Evolutionary conservation across 805 yeast genomes (phyloP), one percentile per base, ranked within the genome.

Genomic region (Kodamaea nitidulidarum): DNA sequence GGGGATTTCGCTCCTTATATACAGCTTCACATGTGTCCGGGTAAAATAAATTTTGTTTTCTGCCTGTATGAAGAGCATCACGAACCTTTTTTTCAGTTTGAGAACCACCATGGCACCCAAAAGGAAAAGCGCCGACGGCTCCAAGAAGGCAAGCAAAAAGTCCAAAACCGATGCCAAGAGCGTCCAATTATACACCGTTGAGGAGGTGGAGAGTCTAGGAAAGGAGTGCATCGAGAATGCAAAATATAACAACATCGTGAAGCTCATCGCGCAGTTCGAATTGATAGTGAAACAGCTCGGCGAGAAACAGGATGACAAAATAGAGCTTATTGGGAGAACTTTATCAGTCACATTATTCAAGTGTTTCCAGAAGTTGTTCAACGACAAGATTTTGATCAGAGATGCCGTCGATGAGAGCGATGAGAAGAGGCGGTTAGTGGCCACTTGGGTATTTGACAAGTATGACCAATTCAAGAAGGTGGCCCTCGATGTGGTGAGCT

Each of bases 401-500:
- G 39, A 36, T 14, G 12, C 35, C 7, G 56, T 60, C 10, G 61
- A 56, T 31, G 52, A 52, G 3, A 45, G 57, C 5, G 70, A 70
- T 31, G 79, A 72, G 25, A 72, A 75, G 40, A 70, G 71, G 44
- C 59, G 63, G 12, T 49, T 70, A 7, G 72, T 81, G n/a, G 72
- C 72, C 24, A 67, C 71, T 47, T 85, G 95, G 91, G 57, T 86
- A 27, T 66, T 67, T 40, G 71, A 74, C 35, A 71, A 74, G 40
- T 84, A 84, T 60, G 71, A 71, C 27, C 59, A 63, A 15, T 84
- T 66, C 61, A 78, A 81, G 50, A 49, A 49, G 3, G 54, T 60
- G 22, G 43, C 84, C 16, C 53, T 73, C 17, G 55, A 58, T 11
- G 56, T 75, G 36, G 58, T 82, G 3, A 47, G 56, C n/a, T 47